Evolutionary conservation across 345 rosid species (phyloP).

Genomic region (Eucalyptus paniculata): DNA sequence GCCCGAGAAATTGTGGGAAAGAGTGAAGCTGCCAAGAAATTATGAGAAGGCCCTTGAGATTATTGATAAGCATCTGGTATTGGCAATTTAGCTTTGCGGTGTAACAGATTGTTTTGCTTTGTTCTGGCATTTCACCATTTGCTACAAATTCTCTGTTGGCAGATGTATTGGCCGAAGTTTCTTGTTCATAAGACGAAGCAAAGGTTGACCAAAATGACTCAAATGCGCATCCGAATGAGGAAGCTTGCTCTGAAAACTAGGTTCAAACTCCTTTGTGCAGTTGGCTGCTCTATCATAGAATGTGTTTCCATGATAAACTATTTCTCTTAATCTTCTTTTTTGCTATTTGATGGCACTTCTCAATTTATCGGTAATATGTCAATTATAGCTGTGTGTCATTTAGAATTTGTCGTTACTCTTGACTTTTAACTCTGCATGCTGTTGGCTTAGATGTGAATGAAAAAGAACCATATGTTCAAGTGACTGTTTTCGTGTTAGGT

Average conservation of each 20-base stretch:
- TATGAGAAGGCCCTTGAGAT: slow-evolving; percentile 89
- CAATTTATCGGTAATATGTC: neutral
- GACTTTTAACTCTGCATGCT: neutral
- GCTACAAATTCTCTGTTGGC: neutral
- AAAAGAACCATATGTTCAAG: neutral
- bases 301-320: neutral
- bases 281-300: neutral
- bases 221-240: slow-evolving; percentile 94
- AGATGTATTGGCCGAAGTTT: slow-evolving; percentile 91
- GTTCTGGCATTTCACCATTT: neutral
- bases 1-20: slow-evolving; percentile 90
- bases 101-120: neutral
- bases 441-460: neutral
- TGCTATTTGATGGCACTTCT: neutral
- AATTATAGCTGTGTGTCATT: neutral
- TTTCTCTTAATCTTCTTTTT: neutral
- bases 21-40: slow-evolving; percentile 75
- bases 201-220: slow-evolving; percentile 92
- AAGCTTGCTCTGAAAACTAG: slow-evolving; percentile 83
- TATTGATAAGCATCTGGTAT: slow-evolving; percentile 87
- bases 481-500: neutral
- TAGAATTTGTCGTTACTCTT: neutral
- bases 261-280: slow-evolving; percentile 7
- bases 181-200: slow-evolving; percentile 83
- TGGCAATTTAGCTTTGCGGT: neutral